These are phyloP conservation scores for Chrysoporthe austroafricana DNA, from an alignment of 2,329 filamentous ascomycete genomes.

Conservation along the genomic window DNA sequence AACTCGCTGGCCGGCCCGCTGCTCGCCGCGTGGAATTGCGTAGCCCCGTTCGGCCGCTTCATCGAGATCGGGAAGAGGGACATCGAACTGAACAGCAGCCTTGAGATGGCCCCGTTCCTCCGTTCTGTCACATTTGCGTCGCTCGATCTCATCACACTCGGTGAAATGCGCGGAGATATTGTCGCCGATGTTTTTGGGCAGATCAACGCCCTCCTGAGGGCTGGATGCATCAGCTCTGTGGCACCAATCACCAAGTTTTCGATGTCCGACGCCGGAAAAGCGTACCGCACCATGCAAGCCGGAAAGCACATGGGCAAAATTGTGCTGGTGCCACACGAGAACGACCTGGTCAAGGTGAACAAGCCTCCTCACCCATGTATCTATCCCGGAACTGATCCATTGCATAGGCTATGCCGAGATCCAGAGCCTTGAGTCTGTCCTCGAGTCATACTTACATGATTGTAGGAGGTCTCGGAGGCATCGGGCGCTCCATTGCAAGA, in stretches of 20 bases:
- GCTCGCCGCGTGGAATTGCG: slow-evolving; percentile 37
- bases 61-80: slow-evolving; percentile 41
- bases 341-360: too few species aligned
- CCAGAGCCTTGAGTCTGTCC: too few species aligned
- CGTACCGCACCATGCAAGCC: too few species aligned
- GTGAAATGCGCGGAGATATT: neutral
- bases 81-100: slow-evolving; percentile 36
- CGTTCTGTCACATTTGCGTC: slow-evolving; percentile 8
- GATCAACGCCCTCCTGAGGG: too few species aligned
- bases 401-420: too few species aligned
- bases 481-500: slow-evolving; percentile 36
- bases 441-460: slow-evolving; percentile 38
- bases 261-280: too few species aligned
- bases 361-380: too few species aligned
- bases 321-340: too few species aligned
- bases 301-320: too few species aligned
- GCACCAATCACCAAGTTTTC: too few species aligned
- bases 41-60: slow-evolving; percentile 39
- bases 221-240: too few species aligned
- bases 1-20: slow-evolving; percentile 36
- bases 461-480: slow-evolving; percentile 40
- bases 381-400: slow-evolving; percentile 25
- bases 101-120: slow-evolving; percentile 37
- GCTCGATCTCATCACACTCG: neutral
- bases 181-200: neutral